phyloP scores from a whole-genome alignment of 2,329 filamentous ascomycete genomes.

The Hyphodiscus sp. region DNA sequence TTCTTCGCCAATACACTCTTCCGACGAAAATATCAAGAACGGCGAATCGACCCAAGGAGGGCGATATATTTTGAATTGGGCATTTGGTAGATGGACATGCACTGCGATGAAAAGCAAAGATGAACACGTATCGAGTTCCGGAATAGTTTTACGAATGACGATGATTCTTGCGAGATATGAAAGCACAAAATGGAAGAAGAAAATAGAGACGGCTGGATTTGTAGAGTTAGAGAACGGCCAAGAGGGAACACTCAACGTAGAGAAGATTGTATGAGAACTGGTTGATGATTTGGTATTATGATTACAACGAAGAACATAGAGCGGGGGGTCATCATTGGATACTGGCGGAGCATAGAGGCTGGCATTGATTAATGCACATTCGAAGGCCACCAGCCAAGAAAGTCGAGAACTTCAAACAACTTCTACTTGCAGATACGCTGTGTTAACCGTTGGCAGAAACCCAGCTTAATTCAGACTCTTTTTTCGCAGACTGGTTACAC shows the following conservation, averaged over 20 bases:
- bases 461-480: too few species aligned
- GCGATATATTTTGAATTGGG: constrained; percentile 94
- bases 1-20: constrained; percentile 40
- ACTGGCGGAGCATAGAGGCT: too few species aligned
- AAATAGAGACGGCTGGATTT: constrained; percentile 52
- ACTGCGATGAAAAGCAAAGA: constrained; percentile 49
- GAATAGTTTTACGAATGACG: constrained; percentile 62
- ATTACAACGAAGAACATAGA: background rate
- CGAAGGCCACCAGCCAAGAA: too few species aligned
- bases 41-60: constrained; percentile 30
- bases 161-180: constrained; percentile 69
- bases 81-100: constrained; percentile 92
- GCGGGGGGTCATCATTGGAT: background rate
- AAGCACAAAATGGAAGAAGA: constrained; percentile 71
- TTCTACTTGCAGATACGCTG: too few species aligned
- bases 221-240: constrained; percentile 42
- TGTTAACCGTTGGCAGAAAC: too few species aligned
- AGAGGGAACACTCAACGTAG: constrained; percentile 45
- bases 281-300: background rate
- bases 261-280: constrained; percentile 22
- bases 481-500: too few species aligned
- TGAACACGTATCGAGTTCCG: constrained; percentile 50
- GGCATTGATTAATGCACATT: too few species aligned
- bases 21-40: constrained; percentile 37
- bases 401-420: too few species aligned